These are phyloP conservation scores for Ulmus americana DNA, from an alignment of 331 rosid species.

Conservation along the genomic window DNA sequence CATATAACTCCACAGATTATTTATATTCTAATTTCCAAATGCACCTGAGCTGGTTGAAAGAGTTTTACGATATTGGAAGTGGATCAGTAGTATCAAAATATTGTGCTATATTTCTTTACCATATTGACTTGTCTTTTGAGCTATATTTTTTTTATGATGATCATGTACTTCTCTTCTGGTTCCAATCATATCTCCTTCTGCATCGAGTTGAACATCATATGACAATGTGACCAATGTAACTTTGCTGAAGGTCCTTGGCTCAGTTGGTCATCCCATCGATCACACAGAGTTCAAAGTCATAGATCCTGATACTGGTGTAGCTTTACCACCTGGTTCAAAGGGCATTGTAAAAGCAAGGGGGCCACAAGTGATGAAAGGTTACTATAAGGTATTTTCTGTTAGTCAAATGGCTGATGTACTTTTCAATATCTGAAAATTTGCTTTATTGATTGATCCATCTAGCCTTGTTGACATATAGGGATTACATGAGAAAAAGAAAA, in stretches of 20 bases:
- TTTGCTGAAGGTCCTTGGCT: conserved; percentile 86
- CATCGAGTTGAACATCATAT: conserved; percentile 29
- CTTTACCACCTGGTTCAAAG: conserved; percentile 70
- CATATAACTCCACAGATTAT: neutral
- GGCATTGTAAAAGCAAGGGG: conserved; percentile 74
- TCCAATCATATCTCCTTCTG: conserved; percentile 19
- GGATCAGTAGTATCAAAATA: neutral
- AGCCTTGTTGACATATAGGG: neutral
- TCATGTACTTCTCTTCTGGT: conserved; percentile 10
- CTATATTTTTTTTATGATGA: conserved; percentile 5
- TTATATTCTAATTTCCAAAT: neutral
- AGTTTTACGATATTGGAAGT: neutral
- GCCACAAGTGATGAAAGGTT: conserved; percentile 86
- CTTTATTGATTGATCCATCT: neutral
- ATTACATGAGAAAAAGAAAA: neutral
- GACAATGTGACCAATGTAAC: conserved; percentile 31
- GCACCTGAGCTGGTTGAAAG: neutral
- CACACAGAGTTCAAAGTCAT: conserved; percentile 69
- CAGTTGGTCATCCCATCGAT: conserved; percentile 74
- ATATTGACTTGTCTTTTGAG: conserved; percentile 6
- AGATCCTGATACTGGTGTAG: conserved; percentile 64
- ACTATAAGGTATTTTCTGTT: conserved; percentile 59
- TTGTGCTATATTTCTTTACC: neutral
- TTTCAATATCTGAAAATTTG: neutral
- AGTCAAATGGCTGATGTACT: neutral